These are phyloP conservation scores for Spathaspora girioi DNA, from an alignment of 805 yeast genomes.

Conservation along the genomic window DNA sequence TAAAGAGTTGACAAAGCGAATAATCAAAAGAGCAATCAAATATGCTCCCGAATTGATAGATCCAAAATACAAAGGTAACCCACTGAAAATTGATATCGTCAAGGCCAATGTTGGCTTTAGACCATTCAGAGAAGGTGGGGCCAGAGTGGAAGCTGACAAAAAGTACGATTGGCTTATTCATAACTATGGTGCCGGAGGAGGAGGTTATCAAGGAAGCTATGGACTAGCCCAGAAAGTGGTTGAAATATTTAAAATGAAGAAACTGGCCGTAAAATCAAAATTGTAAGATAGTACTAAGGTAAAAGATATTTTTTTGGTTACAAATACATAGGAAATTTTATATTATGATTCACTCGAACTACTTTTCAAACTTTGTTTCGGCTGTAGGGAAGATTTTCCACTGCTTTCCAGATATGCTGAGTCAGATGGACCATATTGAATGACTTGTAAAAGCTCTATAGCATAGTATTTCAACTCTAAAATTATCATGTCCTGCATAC, in stretches of 20 bases:
- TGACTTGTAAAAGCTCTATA: too few relatives aligned
- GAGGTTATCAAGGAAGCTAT: constrained; percentile 72
- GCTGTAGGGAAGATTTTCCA: too few relatives aligned
- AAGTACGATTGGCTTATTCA: constrained; percentile 44
- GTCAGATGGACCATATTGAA: too few relatives aligned
- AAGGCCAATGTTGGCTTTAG: constrained; percentile 35
- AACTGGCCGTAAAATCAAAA: not conserved
- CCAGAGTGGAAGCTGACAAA: constrained; percentile 29
- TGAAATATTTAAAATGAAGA: constrained; percentile 5
- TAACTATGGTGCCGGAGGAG: constrained; percentile 71
- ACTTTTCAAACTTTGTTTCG: too few relatives aligned
- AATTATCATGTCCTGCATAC: not conserved
- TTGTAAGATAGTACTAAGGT: not conserved
- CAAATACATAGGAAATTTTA: too few relatives aligned
- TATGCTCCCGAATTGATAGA: constrained; percentile 39
- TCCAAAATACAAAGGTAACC: constrained; percentile 20
- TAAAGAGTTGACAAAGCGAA: constrained; percentile 43
- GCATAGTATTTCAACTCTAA: not conserved
- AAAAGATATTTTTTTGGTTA: too few relatives aligned
- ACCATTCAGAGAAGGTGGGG: constrained; percentile 35
- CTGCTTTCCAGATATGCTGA: too few relatives aligned
- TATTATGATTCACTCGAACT: too few relatives aligned
- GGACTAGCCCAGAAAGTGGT: constrained; percentile 56
- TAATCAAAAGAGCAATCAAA: constrained; percentile 41
- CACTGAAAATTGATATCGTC: constrained; percentile 26